A percentile compares a stretch with the other conserved stretches of the same genome.
These are phyloP conservation scores for Botrytis medusae DNA, from an alignment of 2,329 filamentous ascomycete genomes.

Conservation along the genomic window DNA sequence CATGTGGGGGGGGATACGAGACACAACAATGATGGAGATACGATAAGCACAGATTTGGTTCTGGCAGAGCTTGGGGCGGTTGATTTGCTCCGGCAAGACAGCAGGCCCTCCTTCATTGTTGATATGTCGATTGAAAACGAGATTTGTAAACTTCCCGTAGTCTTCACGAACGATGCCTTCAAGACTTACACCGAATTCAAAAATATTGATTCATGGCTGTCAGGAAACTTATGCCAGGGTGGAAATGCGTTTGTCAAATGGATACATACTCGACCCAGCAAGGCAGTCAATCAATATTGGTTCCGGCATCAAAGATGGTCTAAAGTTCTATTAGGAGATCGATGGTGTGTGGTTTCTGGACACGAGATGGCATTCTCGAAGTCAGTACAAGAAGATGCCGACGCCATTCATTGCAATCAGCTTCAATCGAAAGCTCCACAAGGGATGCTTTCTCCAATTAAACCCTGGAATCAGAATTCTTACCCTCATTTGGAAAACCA, in stretches of 20 bases:
- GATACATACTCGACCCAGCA: slow-evolving; percentile 4
- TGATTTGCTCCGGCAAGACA: slow-evolving; percentile 1
- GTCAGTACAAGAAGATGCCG: not conserved
- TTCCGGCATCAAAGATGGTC: slow-evolving; percentile 11
- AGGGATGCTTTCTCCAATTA: not conserved
- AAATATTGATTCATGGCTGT: not conserved
- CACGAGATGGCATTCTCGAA: slow-evolving; percentile 8
- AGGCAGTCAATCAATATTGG: not conserved
- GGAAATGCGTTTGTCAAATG: not conserved
- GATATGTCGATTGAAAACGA: not conserved
- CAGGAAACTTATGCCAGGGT: not conserved
- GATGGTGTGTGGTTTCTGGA: slow-evolving; percentile 2
- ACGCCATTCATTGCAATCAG: not conserved
- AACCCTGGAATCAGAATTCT: not conserved
- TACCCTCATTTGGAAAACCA: not conserved
- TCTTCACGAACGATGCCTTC: slow-evolving; percentile 7
- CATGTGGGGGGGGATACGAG: not conserved
- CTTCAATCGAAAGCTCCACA: not conserved
- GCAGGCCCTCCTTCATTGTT: slow-evolving; percentile 4
- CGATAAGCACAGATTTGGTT: not conserved
- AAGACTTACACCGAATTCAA: not conserved
- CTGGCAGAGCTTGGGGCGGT: not conserved
- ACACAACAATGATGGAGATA: not conserved
- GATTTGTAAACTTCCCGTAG: not conserved
- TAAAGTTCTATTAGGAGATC: not conserved